Evolutionary conservation across 345 rosid species (phyloP).

Genomic region (Viola odorata): DNA sequence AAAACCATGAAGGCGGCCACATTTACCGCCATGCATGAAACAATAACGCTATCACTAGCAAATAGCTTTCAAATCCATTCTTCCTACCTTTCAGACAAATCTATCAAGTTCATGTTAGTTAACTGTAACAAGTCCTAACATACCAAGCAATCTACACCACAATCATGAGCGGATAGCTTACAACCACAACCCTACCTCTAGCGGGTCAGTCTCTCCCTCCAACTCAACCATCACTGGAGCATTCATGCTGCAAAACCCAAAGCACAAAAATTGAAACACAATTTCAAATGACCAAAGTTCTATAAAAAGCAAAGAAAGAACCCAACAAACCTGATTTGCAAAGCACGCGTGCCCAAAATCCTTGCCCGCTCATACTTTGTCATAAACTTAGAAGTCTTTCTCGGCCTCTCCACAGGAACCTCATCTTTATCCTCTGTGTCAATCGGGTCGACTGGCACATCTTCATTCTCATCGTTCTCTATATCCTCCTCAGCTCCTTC

Average conservation of each 20-base stretch:
- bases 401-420: conserved; percentile 34
- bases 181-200: conserved; percentile 43
- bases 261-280: conserved; percentile 6
- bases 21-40: no score
- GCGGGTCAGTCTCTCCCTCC: conserved; percentile 87
- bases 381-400: conserved; percentile 73
- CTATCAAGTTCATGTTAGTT: no score
- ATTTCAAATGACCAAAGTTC: not conserved
- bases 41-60: no score
- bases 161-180: no score
- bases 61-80: no score
- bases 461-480: conserved; percentile 54
- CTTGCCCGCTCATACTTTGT: conserved; percentile 83
- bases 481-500: conserved; percentile 71
- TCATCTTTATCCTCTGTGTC: conserved; percentile 59
- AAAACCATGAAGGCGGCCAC: no score
- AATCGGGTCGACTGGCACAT: conserved; percentile 48
- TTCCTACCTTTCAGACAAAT: no score
- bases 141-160: no score
- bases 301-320: not conserved
- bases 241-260: conserved; percentile 58
- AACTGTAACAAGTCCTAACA: no score
- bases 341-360: conserved; percentile 77
- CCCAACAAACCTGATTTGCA: conserved; percentile 59
- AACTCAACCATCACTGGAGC: conserved; percentile 93